phyloP scores from a whole-genome alignment of 805 yeast species.

The Pichia gijzeniarum region DNA sequence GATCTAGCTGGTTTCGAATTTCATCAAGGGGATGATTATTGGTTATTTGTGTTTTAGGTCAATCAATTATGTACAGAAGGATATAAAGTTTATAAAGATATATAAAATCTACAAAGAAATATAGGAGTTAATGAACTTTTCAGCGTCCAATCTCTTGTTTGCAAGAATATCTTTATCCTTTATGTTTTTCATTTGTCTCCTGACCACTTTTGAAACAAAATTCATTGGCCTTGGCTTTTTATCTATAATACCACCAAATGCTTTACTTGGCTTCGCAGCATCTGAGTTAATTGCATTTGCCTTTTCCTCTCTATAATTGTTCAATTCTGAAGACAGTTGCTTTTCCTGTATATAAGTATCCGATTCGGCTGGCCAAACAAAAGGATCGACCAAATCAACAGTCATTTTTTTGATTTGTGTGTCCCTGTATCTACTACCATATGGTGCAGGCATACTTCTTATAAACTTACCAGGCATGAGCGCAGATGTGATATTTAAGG shows the following conservation, averaged over 20 bases:
- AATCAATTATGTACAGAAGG: background rate
- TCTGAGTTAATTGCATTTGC: conserved; percentile 57
- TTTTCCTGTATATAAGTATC: conserved; percentile 30
- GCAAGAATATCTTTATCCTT: conserved; percentile 31
- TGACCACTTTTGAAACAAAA: conserved; percentile 48
- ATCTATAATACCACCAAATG: conserved; percentile 65
- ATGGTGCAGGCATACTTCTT: conserved; percentile 46
- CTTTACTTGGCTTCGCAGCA: conserved; percentile 54
- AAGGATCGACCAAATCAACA: conserved; percentile 91
- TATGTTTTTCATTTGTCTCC: conserved; percentile 41
- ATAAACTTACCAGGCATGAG: conserved; percentile 65
- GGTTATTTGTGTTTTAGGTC: too few relatives aligned
- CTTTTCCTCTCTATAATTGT: conserved; percentile 46
- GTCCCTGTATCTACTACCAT: conserved; percentile 62
- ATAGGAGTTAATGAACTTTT: conserved; percentile 29
- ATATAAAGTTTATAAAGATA: background rate
- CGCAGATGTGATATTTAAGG: conserved; percentile 82
- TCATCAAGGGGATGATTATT: background rate
- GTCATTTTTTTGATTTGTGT: conserved; percentile 94
- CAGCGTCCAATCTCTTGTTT: conserved; percentile 24
- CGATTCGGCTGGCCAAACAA: conserved; percentile 81
- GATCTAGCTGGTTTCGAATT: conserved; percentile 10
- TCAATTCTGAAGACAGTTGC: conserved; percentile 38
- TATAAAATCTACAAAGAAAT: conserved; percentile 1
- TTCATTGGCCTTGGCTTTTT: conserved; percentile 55